A percentile compares a stretch with the other conserved stretches of the same genome.
Evolutionary conservation across 1,284 basidiomycete genomes (phyloP).

Genomic region (Ustilago lituana): DNA sequence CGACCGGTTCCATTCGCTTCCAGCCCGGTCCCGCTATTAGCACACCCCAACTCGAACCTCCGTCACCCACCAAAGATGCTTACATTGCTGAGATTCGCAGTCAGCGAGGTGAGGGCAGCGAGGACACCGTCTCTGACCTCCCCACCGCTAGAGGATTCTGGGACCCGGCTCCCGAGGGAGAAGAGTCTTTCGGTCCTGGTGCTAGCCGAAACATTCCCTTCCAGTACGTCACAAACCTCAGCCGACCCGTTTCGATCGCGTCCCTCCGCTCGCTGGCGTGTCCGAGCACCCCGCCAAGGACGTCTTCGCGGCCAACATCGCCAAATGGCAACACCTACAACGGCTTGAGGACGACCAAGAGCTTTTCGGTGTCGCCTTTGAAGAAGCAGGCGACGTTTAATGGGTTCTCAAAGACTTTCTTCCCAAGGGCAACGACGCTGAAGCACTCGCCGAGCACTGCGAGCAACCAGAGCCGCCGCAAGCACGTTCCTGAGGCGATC

Average conservation of each 20-base stretch:
- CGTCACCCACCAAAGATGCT: constrained; percentile 14
- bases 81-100: constrained; percentile 17
- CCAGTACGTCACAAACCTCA: constrained; percentile 38
- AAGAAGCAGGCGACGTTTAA: constrained; percentile 35
- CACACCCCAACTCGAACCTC: constrained; percentile 29
- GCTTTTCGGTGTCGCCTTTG: constrained; percentile 24
- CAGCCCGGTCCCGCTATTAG: constrained; percentile 26
- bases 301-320: constrained; percentile 20
- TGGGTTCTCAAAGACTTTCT: constrained; percentile 32
- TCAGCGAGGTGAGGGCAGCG: constrained; percentile 10
- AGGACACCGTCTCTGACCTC: constrained; percentile 24
- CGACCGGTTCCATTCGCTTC: constrained; percentile 15
- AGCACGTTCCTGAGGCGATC: constrained; percentile 19
- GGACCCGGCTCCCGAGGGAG: neutral
- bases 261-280: constrained; percentile 31
- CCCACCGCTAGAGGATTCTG: constrained; percentile 18
- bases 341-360: constrained; percentile 13
- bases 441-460: constrained; percentile 21
- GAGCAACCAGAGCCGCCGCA: constrained; percentile 2
- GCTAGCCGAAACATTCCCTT: constrained; percentile 19
- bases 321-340: constrained; percentile 26
- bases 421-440: constrained; percentile 7
- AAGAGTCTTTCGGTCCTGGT: constrained; percentile 2
- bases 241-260: constrained; percentile 36
- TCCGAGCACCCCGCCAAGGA: constrained; percentile 36